Conservation (phyloP, 805 yeast genomes). For the Ogataea neopini region DNA sequence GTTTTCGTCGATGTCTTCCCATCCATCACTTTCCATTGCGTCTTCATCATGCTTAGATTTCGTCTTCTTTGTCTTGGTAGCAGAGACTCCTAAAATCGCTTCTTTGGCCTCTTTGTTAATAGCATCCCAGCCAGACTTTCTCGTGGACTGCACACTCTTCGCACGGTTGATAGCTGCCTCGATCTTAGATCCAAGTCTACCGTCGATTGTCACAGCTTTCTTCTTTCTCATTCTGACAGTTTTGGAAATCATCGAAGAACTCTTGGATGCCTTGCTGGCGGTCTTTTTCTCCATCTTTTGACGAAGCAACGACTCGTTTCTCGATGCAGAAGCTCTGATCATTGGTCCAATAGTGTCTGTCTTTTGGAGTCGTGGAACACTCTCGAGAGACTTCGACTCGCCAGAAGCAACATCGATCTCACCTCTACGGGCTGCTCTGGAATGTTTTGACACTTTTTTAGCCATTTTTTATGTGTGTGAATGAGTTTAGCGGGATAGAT, state of each 20-base stretch:
- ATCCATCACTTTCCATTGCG: conserved; percentile 22
- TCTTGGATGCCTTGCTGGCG: conserved; percentile 18
- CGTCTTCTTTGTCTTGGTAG: conserved; percentile 1
- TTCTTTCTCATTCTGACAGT: conserved; percentile 41
- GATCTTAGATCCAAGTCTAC: conserved; percentile 60
- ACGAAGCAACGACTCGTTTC: conserved; percentile 61
- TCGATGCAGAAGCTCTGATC: conserved; percentile 59
- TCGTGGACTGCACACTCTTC: conserved; percentile 55
- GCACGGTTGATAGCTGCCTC: conserved; percentile 66
- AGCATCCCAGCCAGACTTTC: conserved; percentile 74
- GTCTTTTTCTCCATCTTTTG: conserved; percentile 50
- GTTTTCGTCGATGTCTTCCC: conserved; percentile 27
- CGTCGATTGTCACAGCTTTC: conserved; percentile 52
- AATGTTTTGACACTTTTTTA: conserved; percentile 55
- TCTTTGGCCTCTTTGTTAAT: conserved; percentile 53
- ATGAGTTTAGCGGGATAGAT: not conserved
- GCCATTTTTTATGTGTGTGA: conserved; percentile 21
- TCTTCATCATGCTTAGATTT: conserved; percentile 13
- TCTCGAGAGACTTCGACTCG: conserved; percentile 48
- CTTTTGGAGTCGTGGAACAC: conserved; percentile 58
- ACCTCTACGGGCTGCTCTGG: conserved; percentile 79
- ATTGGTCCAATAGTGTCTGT: conserved; percentile 63
- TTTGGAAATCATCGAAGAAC: conserved; percentile 28
- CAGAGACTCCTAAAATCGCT: conserved; percentile 20
- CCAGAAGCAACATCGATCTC: conserved; percentile 39